Percentiles rank a stretch among this genome's conserved stretches.
Conservation (phyloP, 306 rosid species). For the Hylodesmum podocarpum region DNA sequence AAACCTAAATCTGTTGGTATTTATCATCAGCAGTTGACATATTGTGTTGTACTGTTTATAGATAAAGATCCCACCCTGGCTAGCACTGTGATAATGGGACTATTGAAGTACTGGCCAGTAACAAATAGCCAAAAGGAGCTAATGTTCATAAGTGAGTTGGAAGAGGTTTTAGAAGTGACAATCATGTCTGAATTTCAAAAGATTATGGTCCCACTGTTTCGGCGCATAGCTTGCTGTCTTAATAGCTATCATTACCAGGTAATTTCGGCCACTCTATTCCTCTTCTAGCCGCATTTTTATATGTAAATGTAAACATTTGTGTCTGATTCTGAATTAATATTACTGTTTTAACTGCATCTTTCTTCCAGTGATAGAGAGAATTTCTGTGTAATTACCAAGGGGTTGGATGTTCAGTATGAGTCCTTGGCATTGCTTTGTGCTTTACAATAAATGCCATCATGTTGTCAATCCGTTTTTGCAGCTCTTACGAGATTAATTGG, state of each 20-base stretch:
- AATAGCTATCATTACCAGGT: constrained; percentile 9
- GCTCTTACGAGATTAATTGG: background rate
- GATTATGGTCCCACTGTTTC: background rate
- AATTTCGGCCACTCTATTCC: background rate
- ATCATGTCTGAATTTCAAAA: background rate
- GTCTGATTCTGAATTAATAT: background rate
- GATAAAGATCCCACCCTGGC: background rate
- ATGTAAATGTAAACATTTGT: background rate
- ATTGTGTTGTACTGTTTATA: constrained; percentile 4
- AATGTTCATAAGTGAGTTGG: constrained; percentile 13
- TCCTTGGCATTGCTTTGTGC: background rate
- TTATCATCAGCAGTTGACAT: constrained; percentile 12
- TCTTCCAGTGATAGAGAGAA: background rate
- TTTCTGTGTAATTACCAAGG: background rate
- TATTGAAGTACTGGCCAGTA: constrained; percentile 13
- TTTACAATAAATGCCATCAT: background rate
- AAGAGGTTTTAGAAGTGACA: constrained; percentile 2
- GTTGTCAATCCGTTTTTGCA: background rate
- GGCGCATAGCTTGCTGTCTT: constrained; percentile 13
- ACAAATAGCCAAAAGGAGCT: constrained; percentile 17
- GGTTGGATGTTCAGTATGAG: background rate
- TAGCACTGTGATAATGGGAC: constrained; percentile 2
- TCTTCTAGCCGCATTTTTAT: background rate
- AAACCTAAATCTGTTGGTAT: background rate
- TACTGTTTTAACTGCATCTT: background rate